Evolutionary conservation across 306 rosid genomes (phyloP), one percentile per base, ranked within the genome.

Genomic region (Quercus gilva): DNA sequence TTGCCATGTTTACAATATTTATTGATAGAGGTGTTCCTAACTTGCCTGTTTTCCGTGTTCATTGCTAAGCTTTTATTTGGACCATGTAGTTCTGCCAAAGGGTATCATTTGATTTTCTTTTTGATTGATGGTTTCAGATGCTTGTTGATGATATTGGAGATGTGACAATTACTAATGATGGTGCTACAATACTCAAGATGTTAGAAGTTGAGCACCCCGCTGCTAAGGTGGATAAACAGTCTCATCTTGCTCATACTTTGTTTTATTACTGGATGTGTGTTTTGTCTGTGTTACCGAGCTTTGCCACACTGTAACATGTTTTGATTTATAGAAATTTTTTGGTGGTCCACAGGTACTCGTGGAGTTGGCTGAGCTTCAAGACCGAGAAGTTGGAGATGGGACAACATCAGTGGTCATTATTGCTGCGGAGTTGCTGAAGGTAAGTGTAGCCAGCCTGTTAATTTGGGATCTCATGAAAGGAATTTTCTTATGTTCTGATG

Each of bases 201-300:
- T 81, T 96, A 80, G 98, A 96, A 87, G 98, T 96, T 2, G 99
- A 96, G 87, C 99, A 96, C 75, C 98, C 99, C 26, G 98, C 99
- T 69, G 99, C 99, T 4, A 96, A 96, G 97, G 99, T 89, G 80
- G 57, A 75, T 12, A n/a, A 33, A 64, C 43, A 26, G n/a, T 49
- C 23, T 10, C 25, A 58, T 15, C 12, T 59, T 4, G 1, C 69
- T 52, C 25, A 20, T 45, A 29, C 43, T 55, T 59, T 69, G 53
- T 73, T 6, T 45, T 28, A 17, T 41, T 73, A 15, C 2, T 76
- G 53, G n/a, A 4, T 21, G 60, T 78, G 20, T 23, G 4, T 55
- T 35, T 73, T 18, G 37, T 5, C 45, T 81, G 20, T 69, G 25
- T 49, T 67, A n/a, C 45, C 18, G 15, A 52, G 26, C 18, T 18